Evolutionary conservation across 2,329 filamentous ascomycete species (phyloP).

Genomic region (Diaporthe amygdali): DNA sequence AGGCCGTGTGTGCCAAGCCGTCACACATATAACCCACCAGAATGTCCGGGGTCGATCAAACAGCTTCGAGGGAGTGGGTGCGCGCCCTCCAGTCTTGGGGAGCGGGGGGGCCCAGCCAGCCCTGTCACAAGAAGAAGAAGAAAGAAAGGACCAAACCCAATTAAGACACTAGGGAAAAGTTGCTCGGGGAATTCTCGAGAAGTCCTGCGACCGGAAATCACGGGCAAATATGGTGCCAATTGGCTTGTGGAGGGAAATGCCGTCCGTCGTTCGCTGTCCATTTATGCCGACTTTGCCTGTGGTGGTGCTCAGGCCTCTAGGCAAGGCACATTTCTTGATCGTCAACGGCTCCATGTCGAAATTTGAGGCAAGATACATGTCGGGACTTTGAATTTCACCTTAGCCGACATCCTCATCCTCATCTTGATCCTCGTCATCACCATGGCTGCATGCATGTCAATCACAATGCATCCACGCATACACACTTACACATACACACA

Average conservation of each 20-base stretch:
- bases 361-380: too few species aligned
- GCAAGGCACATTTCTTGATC: too few species aligned
- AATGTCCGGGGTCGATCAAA: conserved; percentile 2
- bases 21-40: not conserved
- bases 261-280: too few species aligned
- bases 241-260: too few species aligned
- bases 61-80: not conserved
- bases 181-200: not conserved
- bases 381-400: too few species aligned
- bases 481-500: not conserved
- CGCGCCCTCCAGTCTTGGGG: not conserved
- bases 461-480: too few species aligned
- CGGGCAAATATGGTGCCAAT: not conserved
- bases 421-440: too few species aligned
- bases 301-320: not conserved
- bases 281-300: not conserved
- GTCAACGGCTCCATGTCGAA: not conserved
- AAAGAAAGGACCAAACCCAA: too few species aligned
- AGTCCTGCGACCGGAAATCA: not conserved
- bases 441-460: too few species aligned
- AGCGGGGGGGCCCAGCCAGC: not conserved
- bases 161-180: too few species aligned
- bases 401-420: too few species aligned
- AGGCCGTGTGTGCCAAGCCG: conserved; percentile 4
- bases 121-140: too few species aligned